Evolutionary conservation across 164 flowering plant genomes (phyloP).

Genomic region (Macadamia integrifolia): DNA sequence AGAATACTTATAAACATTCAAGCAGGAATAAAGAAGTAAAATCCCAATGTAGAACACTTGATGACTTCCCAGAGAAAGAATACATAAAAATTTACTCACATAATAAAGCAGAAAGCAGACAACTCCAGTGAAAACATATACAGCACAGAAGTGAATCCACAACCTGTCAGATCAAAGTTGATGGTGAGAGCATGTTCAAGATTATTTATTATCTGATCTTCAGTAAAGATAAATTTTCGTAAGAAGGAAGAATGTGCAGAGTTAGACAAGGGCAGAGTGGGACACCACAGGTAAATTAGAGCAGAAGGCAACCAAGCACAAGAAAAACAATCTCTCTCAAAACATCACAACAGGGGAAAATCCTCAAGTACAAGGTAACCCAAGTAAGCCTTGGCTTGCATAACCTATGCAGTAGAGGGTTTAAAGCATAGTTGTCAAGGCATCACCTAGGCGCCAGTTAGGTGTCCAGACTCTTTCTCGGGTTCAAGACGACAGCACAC

Average conservation of each 20-base stretch:
- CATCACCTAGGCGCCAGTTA: too few relatives aligned
- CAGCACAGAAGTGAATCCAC: slow-evolving; percentile 84
- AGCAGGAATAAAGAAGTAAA: not conserved
- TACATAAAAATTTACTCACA: slow-evolving; percentile 39
- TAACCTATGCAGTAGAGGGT: too few relatives aligned
- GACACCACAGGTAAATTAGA: not conserved
- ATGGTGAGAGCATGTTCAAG: not conserved
- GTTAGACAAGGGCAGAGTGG: not conserved
- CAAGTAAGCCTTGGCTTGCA: too few relatives aligned
- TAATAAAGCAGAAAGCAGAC: slow-evolving; percentile 75
- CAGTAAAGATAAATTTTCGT: not conserved
- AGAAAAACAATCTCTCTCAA: too few relatives aligned
- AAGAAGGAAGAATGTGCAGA: not conserved
- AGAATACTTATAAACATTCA: not conserved
- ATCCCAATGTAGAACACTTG: not conserved
- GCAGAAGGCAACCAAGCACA: too few relatives aligned
- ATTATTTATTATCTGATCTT: not conserved
- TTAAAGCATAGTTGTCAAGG: too few relatives aligned
- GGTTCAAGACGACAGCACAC: too few relatives aligned
- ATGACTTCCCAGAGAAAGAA: not conserved
- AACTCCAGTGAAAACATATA: slow-evolving; percentile 61
- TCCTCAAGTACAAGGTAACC: too few relatives aligned
- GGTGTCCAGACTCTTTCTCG: too few relatives aligned
- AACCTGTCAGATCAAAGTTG: slow-evolving; percentile 46
- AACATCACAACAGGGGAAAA: too few relatives aligned